Percentiles rank a stretch among this genome's conserved stretches.
phyloP scores from a whole-genome alignment of 257 asterid genomes.

The Solanum microdontum region DNA sequence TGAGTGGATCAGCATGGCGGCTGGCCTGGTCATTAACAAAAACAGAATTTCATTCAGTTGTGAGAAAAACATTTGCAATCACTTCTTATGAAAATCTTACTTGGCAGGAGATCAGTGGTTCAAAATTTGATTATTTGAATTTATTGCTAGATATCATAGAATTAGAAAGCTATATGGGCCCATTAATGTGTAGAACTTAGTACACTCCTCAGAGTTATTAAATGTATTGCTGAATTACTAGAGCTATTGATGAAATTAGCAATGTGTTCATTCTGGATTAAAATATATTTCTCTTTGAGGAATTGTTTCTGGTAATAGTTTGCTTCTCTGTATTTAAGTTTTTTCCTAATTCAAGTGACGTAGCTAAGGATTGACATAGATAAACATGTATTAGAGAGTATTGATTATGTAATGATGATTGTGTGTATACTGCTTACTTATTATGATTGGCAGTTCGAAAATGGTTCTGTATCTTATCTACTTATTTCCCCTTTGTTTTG shows the following conservation, averaged over 20 bases:
- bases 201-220: neutral
- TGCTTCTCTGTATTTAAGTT: neutral
- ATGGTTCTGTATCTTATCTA: neutral
- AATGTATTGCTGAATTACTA: neutral
- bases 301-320: neutral
- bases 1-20: neutral
- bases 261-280: neutral
- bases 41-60: neutral
- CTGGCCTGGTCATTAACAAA: neutral
- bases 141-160: neutral
- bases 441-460: neutral
- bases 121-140: neutral
- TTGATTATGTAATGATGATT: neutral
- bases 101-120: neutral
- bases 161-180: neutral
- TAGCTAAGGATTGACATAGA: neutral
- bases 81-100: neutral
- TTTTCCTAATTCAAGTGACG: neutral
- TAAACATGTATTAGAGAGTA: neutral
- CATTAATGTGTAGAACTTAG: neutral
- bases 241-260: neutral
- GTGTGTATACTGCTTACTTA: neutral
- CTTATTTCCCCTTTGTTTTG: neutral
- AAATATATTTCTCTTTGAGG: neutral
- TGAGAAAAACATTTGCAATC: neutral